Evolutionary conservation across 768 basidiomycete genomes (phyloP).

Genomic region (Tylopilus cervinicoccineus): DNA sequence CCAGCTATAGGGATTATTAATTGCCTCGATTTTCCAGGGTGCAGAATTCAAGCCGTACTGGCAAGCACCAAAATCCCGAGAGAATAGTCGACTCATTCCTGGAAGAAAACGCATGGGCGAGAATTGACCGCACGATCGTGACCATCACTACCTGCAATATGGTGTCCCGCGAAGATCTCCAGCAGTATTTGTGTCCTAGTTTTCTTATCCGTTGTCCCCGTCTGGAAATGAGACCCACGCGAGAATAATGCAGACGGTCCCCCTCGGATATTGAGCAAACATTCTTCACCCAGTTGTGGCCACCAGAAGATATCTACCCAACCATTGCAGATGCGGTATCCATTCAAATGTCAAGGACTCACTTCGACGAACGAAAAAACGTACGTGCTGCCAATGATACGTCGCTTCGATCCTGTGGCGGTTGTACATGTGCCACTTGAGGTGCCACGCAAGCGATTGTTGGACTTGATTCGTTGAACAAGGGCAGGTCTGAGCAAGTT

Average conservation of each 20-base stretch:
- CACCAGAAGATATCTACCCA: slow-evolving; percentile 41
- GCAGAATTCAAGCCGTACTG: slow-evolving; percentile 31
- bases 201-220: slow-evolving; percentile 25
- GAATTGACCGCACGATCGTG: slow-evolving; percentile 7
- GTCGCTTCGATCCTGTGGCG: slow-evolving; percentile 27
- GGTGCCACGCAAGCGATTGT: too few species aligned
- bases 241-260: slow-evolving; percentile 37
- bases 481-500: slow-evolving; percentile 35
- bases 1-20: slow-evolving; percentile 22
- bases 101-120: slow-evolving; percentile 28
- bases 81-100: slow-evolving; percentile 34
- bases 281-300: slow-evolving; percentile 36
- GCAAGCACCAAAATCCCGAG: slow-evolving; percentile 35
- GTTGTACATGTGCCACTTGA: slow-evolving; percentile 31
- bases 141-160: slow-evolving; percentile 33
- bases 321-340: slow-evolving; percentile 9
- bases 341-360: slow-evolving; percentile 20
- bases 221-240: slow-evolving; percentile 25
- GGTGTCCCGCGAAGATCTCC: slow-evolving; percentile 42
- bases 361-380: slow-evolving; percentile 36
- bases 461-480: slow-evolving; percentile 33
- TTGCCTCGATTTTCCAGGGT: slow-evolving; percentile 14
- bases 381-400: slow-evolving; percentile 26
- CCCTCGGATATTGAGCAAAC: slow-evolving; percentile 41
- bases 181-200: slow-evolving; percentile 35